Base-by-base conservation (phyloP, 2,329 filamentous ascomycete species). In the Sarocladium brachiariae region DNA sequence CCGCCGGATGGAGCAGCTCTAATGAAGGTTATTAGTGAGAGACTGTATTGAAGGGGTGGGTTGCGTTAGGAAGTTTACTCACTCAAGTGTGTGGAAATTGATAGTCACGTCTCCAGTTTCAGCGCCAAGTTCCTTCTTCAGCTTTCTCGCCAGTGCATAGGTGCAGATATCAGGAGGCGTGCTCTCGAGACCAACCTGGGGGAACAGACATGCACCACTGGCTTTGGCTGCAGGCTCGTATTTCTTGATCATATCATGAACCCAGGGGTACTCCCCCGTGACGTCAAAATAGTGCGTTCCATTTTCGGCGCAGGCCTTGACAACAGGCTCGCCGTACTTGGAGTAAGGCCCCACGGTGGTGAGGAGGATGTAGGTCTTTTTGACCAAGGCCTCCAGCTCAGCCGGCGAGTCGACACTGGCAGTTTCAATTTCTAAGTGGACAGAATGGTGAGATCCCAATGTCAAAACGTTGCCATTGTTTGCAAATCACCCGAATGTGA, bases 261-360 rank as follows among this genome's bases (percentile, higher is more conserved):
- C 75, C 68, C 75, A 84, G 2, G 77, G 73, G 10, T 74, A 66
- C 61, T 85, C 81, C 49, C 81, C 81, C 0, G 80, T 84, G 41
- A 76, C 76, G 60, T 84, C 81, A 33, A 84, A 61, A 57, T 85
- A 85, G 61, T 85, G 80, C 1, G 81, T 84, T 54, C 81, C 81
- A 50, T 74, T 69, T 59, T 80, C 73, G 49, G 79, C 80, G 59
- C 81, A 85, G 5, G 79, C 80, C 59, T 74, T 77, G 64, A 84
- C 80, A 18, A 75, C 76, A 55, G 70, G 63, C 59, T 84, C 80
- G 52, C 81, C 81, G 53, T 80, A 72, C 16, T 69, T 58, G 38
- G 69, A 66, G 56, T 81, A 85, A 0, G 81, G 81, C 0, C 81
- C 81, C 41, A 84, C 78, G 1, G 77, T 76, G 10, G 77, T 73